These are phyloP conservation scores for Mortierella hygrophila DNA, from an alignment of 192 early-diverging fungal genomes.

Conservation along the genomic window DNA sequence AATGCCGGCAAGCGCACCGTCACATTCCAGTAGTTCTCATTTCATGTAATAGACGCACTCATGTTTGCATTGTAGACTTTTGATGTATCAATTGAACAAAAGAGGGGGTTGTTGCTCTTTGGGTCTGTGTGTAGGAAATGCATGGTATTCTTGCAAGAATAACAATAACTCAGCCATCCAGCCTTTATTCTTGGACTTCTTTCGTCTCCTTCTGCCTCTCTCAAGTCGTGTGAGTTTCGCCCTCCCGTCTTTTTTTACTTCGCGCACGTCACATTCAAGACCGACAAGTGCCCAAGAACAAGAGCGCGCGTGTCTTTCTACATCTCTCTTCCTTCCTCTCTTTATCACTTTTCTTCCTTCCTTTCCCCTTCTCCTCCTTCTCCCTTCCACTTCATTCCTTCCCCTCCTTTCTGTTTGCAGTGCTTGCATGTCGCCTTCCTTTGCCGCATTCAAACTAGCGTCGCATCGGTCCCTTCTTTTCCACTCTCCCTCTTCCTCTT, in stretches of 20 bases:
- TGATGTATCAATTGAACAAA: background rate
- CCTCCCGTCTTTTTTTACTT: background rate
- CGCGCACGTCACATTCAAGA: background rate
- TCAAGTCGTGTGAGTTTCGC: background rate
- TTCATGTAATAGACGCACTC: background rate
- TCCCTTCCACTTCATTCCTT: background rate
- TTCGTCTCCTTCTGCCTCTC: background rate
- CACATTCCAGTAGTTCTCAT: constrained; percentile 20
- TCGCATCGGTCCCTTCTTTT: constrained; percentile 1
- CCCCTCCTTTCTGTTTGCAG: background rate
- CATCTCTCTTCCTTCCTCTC: background rate
- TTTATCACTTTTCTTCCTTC: background rate
- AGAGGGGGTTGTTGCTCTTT: no score
- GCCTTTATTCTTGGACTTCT: background rate
- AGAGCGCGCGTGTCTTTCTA: background rate
- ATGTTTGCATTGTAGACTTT: background rate
- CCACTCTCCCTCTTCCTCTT: background rate
- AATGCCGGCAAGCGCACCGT: constrained; percentile 23
- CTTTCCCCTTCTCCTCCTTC: background rate
- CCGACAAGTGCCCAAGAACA: background rate
- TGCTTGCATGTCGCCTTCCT: constrained; percentile 13
- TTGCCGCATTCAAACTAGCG: constrained; percentile 4
- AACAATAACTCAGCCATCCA: background rate
- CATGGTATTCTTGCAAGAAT: no score
- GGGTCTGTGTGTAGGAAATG: no score